Percentiles rank a stretch among this genome's conserved stretches.
phyloP scores from a whole-genome alignment of 768 basidiomycete species.

The Boletus reticulatus region DNA sequence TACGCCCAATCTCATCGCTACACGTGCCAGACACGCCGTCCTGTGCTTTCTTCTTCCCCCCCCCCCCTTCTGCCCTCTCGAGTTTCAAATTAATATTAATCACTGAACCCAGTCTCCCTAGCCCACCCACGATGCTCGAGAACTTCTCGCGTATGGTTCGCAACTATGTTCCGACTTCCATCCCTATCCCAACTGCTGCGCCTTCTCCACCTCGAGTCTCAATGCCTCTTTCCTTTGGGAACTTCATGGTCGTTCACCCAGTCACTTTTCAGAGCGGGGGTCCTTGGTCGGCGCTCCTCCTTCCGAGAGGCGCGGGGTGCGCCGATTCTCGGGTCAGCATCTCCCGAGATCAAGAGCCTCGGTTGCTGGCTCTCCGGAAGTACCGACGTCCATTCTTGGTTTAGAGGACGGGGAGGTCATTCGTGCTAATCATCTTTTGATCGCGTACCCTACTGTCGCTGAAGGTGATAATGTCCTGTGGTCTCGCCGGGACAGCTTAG shows the following conservation, averaged over 20 bases:
- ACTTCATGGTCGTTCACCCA: slow-evolving; percentile 33
- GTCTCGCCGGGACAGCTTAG: slow-evolving; percentile 33
- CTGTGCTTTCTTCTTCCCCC: neutral
- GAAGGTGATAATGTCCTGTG: slow-evolving; percentile 33
- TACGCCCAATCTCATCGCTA: neutral
- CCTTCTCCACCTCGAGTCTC: slow-evolving; percentile 52
- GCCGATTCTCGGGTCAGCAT: too few species aligned
- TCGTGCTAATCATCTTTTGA: slow-evolving; percentile 14
- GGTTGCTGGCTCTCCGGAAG: slow-evolving; percentile 15
- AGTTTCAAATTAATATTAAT: neutral
- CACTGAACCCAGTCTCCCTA: slow-evolving; percentile 26
- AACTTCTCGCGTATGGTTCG: slow-evolving; percentile 52
- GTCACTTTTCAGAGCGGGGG: slow-evolving; percentile 9
- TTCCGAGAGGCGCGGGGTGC: slow-evolving; percentile 7
- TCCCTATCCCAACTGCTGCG: slow-evolving; percentile 45
- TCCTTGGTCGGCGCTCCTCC: slow-evolving; percentile 6
- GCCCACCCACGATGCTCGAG: slow-evolving; percentile 52
- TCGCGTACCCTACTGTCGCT: slow-evolving; percentile 30
- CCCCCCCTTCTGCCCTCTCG: neutral
- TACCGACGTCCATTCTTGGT: slow-evolving; percentile 6
- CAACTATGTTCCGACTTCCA: slow-evolving; percentile 52
- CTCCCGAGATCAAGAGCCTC: slow-evolving; percentile 2
- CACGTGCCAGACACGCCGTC: slow-evolving; percentile 13
- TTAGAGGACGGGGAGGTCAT: slow-evolving; percentile 25
- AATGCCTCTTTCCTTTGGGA: slow-evolving; percentile 47